Conservation (phyloP, 139 green algal species). For the Deuterostichococcus epilithicus region DNA sequence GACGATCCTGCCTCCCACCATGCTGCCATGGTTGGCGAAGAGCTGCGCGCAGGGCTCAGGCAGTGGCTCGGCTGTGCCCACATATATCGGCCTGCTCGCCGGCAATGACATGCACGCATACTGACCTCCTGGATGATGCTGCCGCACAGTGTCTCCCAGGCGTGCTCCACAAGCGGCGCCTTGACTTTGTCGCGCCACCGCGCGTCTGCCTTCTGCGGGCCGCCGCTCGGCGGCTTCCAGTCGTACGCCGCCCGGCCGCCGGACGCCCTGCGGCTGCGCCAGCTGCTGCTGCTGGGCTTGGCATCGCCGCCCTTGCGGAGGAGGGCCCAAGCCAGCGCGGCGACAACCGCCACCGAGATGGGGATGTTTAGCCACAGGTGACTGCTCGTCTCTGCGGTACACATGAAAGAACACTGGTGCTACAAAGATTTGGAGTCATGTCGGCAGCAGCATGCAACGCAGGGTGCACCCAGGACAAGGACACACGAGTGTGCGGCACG, state of each 20-base stretch:
- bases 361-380: slow-evolving; percentile 31
- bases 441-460: not conserved
- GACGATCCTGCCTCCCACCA: too few species aligned
- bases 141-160: slow-evolving; percentile 59
- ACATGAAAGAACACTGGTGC: not conserved
- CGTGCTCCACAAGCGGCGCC: slow-evolving; percentile 45
- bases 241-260: not conserved
- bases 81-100: not conserved
- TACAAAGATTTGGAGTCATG: not conserved
- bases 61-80: too few species aligned
- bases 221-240: not conserved
- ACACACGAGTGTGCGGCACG: not conserved
- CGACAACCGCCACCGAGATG: slow-evolving; percentile 7
- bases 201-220: slow-evolving; percentile 8
- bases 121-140: slow-evolving; percentile 67
- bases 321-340: slow-evolving; percentile 3
- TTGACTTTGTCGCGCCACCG: slow-evolving; percentile 49
- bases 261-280: not conserved
- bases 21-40: too few species aligned
- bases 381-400: slow-evolving; percentile 31
- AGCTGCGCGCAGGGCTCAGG: not conserved
- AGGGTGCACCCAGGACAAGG: not conserved
- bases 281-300: not conserved
- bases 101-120: not conserved
- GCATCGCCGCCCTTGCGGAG: not conserved